A percentile compares a stretch with the other conserved stretches of the same genome.
Evolutionary conservation across 192 early-diverging fungal genomes (phyloP).

Genomic region (Backusella mclennaniae): DNA sequence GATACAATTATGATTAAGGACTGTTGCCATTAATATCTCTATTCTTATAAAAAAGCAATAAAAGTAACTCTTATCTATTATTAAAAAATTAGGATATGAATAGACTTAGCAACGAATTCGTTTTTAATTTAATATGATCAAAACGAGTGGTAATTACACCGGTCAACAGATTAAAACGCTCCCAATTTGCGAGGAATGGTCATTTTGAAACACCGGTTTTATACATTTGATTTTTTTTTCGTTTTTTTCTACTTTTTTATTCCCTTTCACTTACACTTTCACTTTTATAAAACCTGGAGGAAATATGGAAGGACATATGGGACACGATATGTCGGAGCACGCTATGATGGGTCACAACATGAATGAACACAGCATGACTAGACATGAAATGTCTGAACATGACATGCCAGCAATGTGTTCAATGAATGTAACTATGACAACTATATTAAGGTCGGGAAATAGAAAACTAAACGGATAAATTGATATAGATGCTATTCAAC

Average conservation of each 20-base stretch:
- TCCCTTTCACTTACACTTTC: not conserved
- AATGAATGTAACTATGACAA: conserved; percentile 42
- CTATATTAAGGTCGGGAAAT: not conserved
- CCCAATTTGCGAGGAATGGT: too few species aligned
- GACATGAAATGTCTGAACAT: conserved; percentile 7
- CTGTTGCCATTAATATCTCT: too few species aligned
- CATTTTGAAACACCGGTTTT: too few species aligned
- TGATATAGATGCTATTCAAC: conserved; percentile 67
- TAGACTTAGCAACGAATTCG: not conserved
- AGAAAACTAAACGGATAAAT: not conserved
- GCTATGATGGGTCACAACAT: conserved; percentile 2
- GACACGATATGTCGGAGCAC: not conserved
- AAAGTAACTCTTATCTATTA: too few species aligned
- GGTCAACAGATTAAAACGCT: too few species aligned
- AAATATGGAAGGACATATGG: conserved; percentile 12
- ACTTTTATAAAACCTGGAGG: not conserved
- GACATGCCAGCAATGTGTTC: conserved; percentile 46
- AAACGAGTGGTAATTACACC: not conserved
- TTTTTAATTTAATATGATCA: not conserved
- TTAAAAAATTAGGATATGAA: not conserved
- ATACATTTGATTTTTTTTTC: not conserved
- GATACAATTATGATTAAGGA: too few species aligned
- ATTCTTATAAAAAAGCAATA: not conserved
- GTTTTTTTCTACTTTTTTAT: not conserved
- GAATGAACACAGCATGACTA: not conserved